These are phyloP conservation scores for Pseudogymnoascus sp. DNA, from an alignment of 2,329 filamentous ascomycete genomes.

Conservation along the genomic window DNA sequence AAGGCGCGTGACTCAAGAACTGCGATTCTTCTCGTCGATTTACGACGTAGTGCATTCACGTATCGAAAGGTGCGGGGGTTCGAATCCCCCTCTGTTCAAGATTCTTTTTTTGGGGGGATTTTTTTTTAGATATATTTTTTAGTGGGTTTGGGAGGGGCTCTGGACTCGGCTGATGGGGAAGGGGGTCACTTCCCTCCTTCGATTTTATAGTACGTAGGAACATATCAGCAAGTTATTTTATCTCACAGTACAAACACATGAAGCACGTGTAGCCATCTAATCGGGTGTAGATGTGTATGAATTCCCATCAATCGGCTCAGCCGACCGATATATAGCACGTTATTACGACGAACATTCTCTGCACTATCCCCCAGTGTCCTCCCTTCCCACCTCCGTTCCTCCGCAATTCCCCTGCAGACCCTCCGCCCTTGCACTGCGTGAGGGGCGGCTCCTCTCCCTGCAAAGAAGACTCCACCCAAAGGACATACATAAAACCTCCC, in stretches of 20 bases:
- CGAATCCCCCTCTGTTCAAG: conserved; percentile 10
- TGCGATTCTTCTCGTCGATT: conserved; percentile 1
- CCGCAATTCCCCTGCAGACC: not conserved
- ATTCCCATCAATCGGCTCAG: conserved; percentile 2
- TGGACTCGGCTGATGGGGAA: too few relatives aligned
- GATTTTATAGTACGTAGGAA: not conserved
- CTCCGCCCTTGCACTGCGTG: not conserved
- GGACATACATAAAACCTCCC: not conserved
- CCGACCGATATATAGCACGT: conserved; percentile 5
- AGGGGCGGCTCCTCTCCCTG: not conserved
- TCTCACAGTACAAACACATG: not conserved
- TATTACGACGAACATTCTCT: not conserved
- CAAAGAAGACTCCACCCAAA: not conserved
- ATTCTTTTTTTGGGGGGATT: not conserved
- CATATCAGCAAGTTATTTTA: not conserved
- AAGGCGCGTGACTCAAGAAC: conserved; percentile 11
- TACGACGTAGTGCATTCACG: not conserved
- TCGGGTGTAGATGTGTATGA: conserved; percentile 3
- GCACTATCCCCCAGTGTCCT: not conserved
- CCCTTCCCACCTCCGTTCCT: not conserved
- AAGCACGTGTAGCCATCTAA: not conserved
- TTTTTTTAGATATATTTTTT: not conserved
- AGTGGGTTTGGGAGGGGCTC: too few relatives aligned
- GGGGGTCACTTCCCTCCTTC: too few relatives aligned
- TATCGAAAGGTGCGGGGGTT: conserved; percentile 11